These are phyloP conservation scores for Crassisporium funariophilum DNA, from an alignment of 768 basidiomycete genomes.

Conservation along the genomic window DNA sequence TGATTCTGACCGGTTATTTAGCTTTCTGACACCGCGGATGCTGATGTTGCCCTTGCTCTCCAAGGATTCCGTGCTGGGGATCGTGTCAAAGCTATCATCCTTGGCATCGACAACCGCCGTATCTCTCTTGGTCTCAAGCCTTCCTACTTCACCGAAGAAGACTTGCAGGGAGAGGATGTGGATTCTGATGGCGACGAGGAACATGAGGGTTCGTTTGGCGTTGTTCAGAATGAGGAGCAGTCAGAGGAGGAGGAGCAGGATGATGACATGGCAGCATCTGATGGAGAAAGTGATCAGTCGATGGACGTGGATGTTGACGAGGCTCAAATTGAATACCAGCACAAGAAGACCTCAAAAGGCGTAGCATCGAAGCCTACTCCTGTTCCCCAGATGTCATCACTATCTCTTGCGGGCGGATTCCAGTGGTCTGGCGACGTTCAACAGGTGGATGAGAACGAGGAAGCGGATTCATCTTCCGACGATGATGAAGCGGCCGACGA, in stretches of 20 bases:
- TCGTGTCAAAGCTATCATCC: constrained; percentile 75
- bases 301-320: constrained; percentile 50
- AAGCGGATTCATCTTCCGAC: constrained; percentile 43
- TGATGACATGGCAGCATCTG: background rate
- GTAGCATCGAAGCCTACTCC: constrained; percentile 11
- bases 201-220: constrained; percentile 21
- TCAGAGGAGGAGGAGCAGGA: background rate
- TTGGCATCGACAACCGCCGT: constrained; percentile 73
- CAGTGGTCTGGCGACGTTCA: constrained; percentile 60
- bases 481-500: constrained; percentile 49
- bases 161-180: constrained; percentile 40
- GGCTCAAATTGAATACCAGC: constrained; percentile 25
- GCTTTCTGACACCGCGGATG: constrained; percentile 87
- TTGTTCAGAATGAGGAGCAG: constrained; percentile 19
- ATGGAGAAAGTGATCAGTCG: constrained; percentile 31
- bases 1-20: constrained; percentile 28
- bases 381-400: constrained; percentile 32
- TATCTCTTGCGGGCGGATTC: constrained; percentile 64
- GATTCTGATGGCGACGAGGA: constrained; percentile 24
- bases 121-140: constrained; percentile 89
- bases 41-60: constrained; percentile 77
- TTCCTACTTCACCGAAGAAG: constrained; percentile 77
- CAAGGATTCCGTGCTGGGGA: constrained; percentile 87
- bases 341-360: constrained; percentile 11
- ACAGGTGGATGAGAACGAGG: constrained; percentile 40